phyloP scores from a whole-genome alignment of 129 eudicot species.

The Flaveria sonorensis region DNA sequence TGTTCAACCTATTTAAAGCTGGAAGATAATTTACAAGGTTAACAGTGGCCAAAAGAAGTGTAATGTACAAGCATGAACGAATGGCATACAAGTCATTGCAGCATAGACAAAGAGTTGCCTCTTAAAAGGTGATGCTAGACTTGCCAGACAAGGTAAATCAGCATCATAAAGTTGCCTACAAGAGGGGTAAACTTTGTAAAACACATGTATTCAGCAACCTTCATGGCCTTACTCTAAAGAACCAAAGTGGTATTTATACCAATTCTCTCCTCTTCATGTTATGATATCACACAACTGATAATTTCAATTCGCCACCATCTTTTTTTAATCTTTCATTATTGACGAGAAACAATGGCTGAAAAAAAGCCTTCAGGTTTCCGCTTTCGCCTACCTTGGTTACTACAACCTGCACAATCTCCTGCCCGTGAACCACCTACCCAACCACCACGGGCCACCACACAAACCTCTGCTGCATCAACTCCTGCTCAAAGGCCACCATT shows the following conservation, averaged over 20 bases:
- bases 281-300: slow-evolving; percentile 22
- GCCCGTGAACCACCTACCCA: slow-evolving; percentile 24
- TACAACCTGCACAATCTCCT: slow-evolving; percentile 41
- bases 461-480: slow-evolving; percentile 32
- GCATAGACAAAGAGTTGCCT: slow-evolving; percentile 16
- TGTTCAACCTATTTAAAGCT: background rate
- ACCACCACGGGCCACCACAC: slow-evolving; percentile 33
- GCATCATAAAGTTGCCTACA: slow-evolving; percentile 35
- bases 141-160: slow-evolving; percentile 35
- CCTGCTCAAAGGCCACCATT: slow-evolving; percentile 41
- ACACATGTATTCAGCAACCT: slow-evolving; percentile 18
- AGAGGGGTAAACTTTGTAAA: slow-evolving; percentile 29
- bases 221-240: slow-evolving; percentile 39
- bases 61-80: slow-evolving; percentile 3
- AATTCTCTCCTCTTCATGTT: slow-evolving; percentile 5
- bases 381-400: slow-evolving; percentile 64
- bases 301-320: slow-evolving; percentile 4
- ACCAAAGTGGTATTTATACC: slow-evolving; percentile 45
- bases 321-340: slow-evolving; percentile 7
- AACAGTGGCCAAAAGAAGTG: background rate
- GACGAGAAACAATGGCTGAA: slow-evolving; percentile 49
- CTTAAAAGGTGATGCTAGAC: slow-evolving; percentile 45
- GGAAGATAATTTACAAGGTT: background rate
- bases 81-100: slow-evolving; percentile 17
- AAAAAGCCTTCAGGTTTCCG: slow-evolving; percentile 54